These are phyloP conservation scores for Chaetomiaceae sp. DNA, from an alignment of 2,329 filamentous ascomycete genomes.

Conservation along the genomic window DNA sequence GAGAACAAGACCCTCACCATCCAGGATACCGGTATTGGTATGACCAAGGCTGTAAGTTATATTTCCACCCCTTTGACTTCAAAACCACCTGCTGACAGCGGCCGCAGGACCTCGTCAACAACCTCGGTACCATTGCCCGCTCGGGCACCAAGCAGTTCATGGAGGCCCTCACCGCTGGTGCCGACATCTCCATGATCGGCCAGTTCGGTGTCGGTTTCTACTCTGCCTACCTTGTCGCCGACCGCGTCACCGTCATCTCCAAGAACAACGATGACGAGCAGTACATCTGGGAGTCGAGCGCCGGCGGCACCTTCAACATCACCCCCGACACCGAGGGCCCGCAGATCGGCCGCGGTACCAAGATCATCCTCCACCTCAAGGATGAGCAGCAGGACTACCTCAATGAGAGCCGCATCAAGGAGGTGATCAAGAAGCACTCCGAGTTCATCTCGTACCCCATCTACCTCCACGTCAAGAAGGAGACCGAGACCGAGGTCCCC, in stretches of 20 bases:
- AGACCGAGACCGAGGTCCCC: slow-evolving; percentile 97
- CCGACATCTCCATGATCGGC: slow-evolving; percentile 99
- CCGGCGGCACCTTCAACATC: slow-evolving; percentile 96
- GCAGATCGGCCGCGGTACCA: slow-evolving; percentile 87
- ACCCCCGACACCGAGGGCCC: slow-evolving; percentile 84
- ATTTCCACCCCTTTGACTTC: background rate
- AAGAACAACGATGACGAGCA: slow-evolving; percentile 99
- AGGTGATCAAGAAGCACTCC: slow-evolving; percentile 99
- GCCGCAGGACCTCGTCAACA: slow-evolving; percentile 90
- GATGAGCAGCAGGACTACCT: slow-evolving; percentile 98
- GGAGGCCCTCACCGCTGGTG: slow-evolving; percentile 97
- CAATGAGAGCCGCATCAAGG: slow-evolving; percentile 99
- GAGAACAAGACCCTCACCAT: slow-evolving; percentile 97
- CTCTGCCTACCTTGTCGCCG: slow-evolving; percentile 98
- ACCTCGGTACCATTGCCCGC: slow-evolving; percentile 98
- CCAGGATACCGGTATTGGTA: slow-evolving; percentile 97
- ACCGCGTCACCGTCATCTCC: slow-evolving; percentile 90
- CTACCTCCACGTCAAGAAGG: slow-evolving; percentile 99
- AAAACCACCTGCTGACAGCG: slow-evolving; percentile 33
- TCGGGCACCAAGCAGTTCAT: slow-evolving; percentile 99
- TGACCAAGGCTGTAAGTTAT: slow-evolving; percentile 95
- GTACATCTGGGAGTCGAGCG: slow-evolving; percentile 98
- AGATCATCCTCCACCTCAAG: slow-evolving; percentile 98
- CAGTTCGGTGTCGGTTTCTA: slow-evolving; percentile 99
- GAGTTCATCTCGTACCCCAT: slow-evolving; percentile 99